Evolutionary conservation across 2,329 filamentous ascomycete species (phyloP).

Genomic region (Calonectria hawksworthii): DNA sequence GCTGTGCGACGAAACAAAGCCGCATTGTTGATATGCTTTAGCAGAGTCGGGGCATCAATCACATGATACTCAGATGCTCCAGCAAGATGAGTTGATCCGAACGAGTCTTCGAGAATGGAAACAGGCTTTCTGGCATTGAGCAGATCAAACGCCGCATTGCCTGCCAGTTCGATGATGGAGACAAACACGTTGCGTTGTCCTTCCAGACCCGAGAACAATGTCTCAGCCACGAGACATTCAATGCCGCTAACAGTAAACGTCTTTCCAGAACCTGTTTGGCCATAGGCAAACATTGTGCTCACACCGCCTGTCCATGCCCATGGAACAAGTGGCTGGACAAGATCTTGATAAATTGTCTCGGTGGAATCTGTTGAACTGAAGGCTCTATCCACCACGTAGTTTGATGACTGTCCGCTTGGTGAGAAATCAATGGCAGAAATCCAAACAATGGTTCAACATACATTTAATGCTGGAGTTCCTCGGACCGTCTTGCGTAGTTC

Average conservation of each 20-base stretch:
- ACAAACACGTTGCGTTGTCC: constrained; percentile 51
- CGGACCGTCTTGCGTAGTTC: constrained; percentile 51
- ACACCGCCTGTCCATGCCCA: constrained; percentile 62
- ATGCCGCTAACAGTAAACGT: constrained; percentile 60
- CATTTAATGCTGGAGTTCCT: constrained; percentile 49
- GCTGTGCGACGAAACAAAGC: constrained; percentile 57
- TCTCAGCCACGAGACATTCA: constrained; percentile 55
- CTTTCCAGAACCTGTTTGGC: constrained; percentile 65
- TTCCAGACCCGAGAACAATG: constrained; percentile 47
- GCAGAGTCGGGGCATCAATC: constrained; percentile 44
- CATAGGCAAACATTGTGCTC: constrained; percentile 63
- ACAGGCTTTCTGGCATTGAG: constrained; percentile 58
- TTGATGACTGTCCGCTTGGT: constrained; percentile 46
- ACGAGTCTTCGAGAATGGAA: constrained; percentile 61
- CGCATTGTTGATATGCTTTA: constrained; percentile 53
- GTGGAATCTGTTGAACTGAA: constrained; percentile 54
- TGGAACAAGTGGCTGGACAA: constrained; percentile 58
- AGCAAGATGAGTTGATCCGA: constrained; percentile 59
- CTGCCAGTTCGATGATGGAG: constrained; percentile 56
- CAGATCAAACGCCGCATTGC: constrained; percentile 55
- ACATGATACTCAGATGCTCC: constrained; percentile 57
- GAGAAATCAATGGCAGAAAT: neutral
- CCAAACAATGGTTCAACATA: constrained; percentile 16
- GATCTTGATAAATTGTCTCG: constrained; percentile 56
- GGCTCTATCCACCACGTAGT: constrained; percentile 52